A percentile compares a stretch with the other conserved stretches of the same genome.
Evolutionary conservation across 2,329 filamentous ascomycete species (phyloP).

Genomic region (Rugonectria rugulosa): DNA sequence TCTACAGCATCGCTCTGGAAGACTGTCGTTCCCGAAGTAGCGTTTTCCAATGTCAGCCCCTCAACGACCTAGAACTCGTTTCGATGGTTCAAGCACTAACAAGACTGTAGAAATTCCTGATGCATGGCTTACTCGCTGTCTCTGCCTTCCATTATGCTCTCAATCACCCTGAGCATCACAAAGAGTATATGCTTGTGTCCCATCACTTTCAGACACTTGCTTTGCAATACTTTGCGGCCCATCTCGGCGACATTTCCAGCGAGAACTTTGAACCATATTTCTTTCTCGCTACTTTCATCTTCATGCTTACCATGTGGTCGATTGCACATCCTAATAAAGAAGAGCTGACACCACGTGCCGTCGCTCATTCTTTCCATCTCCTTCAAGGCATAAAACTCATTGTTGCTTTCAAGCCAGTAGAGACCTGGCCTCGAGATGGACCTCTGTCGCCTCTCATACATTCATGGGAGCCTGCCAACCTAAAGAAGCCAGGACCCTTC

Average conservation of each 20-base stretch:
- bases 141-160: constrained; percentile 23
- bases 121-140: constrained; percentile 24
- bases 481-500: constrained; percentile 17
- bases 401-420: constrained; percentile 18
- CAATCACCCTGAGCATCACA: constrained; percentile 14
- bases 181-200: constrained; percentile 24
- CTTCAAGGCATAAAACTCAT: constrained; percentile 27
- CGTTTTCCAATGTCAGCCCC: constrained; percentile 22
- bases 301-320: constrained; percentile 21
- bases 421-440: constrained; percentile 19
- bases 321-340: constrained; percentile 10
- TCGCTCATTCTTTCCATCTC: constrained; percentile 26
- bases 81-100: neutral
- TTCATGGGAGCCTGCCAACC: neutral
- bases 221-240: constrained; percentile 15
- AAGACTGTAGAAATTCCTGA: constrained; percentile 22
- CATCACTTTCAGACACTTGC: constrained; percentile 25
- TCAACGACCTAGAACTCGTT: too few relatives aligned
- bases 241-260: constrained; percentile 17
- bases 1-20: constrained; percentile 17
- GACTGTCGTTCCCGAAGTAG: constrained; percentile 14
- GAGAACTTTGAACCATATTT: constrained; percentile 27
- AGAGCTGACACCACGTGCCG: neutral
- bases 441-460: constrained; percentile 18
- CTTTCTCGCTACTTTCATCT: constrained; percentile 27